phyloP scores from a whole-genome alignment of 495 filamentous ascomycete genomes.

The Pyrenula aspistea region DNA sequence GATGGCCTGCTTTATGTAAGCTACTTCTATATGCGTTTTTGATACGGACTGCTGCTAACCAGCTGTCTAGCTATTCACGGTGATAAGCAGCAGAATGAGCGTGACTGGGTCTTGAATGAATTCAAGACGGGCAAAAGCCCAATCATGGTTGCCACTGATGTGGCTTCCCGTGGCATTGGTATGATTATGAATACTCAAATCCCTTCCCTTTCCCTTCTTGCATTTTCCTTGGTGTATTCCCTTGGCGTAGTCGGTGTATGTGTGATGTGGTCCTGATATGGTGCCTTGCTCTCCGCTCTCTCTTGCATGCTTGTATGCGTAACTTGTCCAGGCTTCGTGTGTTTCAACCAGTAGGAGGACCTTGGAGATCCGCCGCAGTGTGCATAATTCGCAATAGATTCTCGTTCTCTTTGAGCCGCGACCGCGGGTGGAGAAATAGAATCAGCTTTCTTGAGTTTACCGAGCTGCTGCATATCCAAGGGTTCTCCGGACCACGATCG shows the following conservation, averaged over 20 bases:
- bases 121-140: constrained; percentile 89
- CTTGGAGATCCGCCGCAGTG: constrained; percentile 79
- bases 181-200: constrained; percentile 57
- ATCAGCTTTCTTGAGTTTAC: constrained; percentile 54
- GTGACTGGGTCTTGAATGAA: constrained; percentile 85
- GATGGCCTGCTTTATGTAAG: constrained; percentile 96
- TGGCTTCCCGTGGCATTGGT: constrained; percentile 96
- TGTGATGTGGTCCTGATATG: constrained; percentile 54
- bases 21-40: constrained; percentile 6
- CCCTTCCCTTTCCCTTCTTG: constrained; percentile 27
- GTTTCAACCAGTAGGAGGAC: constrained; percentile 60
- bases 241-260: constrained; percentile 17
- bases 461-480: constrained; percentile 50
- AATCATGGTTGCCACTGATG: constrained; percentile 86
- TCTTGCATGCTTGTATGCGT: constrained; percentile 64
- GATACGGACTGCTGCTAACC: neutral
- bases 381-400: constrained; percentile 58
- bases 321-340: constrained; percentile 75
- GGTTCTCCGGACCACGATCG: constrained; percentile 63
- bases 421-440: constrained; percentile 58
- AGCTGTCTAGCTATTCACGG: constrained; percentile 64
- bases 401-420: constrained; percentile 59
- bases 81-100: constrained; percentile 89
- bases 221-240: constrained; percentile 19
- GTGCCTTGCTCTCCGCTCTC: constrained; percentile 84